These are phyloP conservation scores for Castanea mollissima DNA, from an alignment of 306 rosid genomes.

Conservation along the genomic window DNA sequence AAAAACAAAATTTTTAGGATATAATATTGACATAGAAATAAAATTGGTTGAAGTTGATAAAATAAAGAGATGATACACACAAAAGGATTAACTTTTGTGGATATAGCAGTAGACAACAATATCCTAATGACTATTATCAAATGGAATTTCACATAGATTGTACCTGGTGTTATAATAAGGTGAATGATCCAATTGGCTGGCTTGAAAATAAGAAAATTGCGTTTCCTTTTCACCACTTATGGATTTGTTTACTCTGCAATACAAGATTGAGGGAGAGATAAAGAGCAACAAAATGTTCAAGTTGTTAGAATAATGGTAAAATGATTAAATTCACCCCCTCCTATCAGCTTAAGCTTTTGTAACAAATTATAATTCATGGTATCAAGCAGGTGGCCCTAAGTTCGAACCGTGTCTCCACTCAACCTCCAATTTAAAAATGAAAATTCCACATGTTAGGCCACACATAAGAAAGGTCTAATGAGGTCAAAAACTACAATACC, in stretches of 20 bases:
- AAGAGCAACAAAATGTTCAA: neutral
- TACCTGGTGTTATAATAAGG: slow-evolving; percentile 67
- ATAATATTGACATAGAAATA: neutral
- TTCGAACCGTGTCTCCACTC: no score
- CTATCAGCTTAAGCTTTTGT: no score
- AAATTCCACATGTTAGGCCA: no score
- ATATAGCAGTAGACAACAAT: neutral
- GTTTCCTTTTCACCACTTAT: slow-evolving; percentile 42
- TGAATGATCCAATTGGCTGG: slow-evolving; percentile 40
- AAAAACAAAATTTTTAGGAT: slow-evolving; percentile 18
- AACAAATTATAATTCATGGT: no score
- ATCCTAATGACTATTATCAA: neutral
- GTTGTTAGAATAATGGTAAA: no score
- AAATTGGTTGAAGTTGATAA: neutral
- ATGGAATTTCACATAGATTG: slow-evolving; percentile 7
- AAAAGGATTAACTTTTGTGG: neutral
- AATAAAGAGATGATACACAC: neutral
- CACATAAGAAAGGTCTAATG: neutral
- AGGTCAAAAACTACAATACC: slow-evolving; percentile 34
- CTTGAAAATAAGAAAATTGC: slow-evolving; percentile 32
- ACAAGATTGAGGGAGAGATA: slow-evolving; percentile 8
- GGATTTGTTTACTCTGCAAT: slow-evolving; percentile 45
- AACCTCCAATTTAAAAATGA: no score
- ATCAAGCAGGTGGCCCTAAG: no score
- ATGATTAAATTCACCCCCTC: no score